Evolutionary conservation across 441 rosid species (phyloP), one percentile per base, ranked within the genome.

Genomic region (Melastoma candidum): DNA sequence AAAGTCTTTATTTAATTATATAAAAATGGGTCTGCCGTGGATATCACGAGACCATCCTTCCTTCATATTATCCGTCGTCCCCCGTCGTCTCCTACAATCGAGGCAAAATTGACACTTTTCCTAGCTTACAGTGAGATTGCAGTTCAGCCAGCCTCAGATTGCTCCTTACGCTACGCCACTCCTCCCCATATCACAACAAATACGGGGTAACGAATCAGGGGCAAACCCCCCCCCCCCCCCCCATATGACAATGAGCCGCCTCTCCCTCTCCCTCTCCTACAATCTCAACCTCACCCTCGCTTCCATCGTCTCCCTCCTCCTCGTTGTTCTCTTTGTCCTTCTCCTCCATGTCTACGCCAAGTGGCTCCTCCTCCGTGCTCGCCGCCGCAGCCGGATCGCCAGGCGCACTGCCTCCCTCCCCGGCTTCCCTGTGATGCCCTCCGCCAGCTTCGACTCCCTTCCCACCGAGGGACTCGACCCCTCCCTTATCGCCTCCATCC

Each of bases 281-380:
- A 75, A 86, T 50, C 74, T 77, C 50, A 84, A 86, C 60, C 72
- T 77, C 2, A 65, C 81, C 71, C 73, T 90, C 3, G 95, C 89
- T 12, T 88, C 90, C 6, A 59, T 82, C 7, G 73, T 80, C 48
- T 80, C 81, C 22, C 76, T 90, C 1, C 90, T 90, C 26, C 62
- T 86, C 10, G 94, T 82, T 5, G 74, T 84, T 61, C 83, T 90
- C 63, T 84, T 86, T 49, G 87, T 90, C 57, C 46, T 86, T 44
- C 80, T 90, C 56, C 95, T 90, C 61, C 94, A 90, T 56, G 63
- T 86, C 73, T 90, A 86, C 48, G 89, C 97, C 68, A 75, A 75
- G 59, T 81, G 80, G 75, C 77, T 74, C 81, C 65, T 79, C 61
- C 66, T 79, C 1, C 76, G 59, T 44, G 62, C 78, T 29, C 65